Percentiles rank a stretch among this genome's conserved stretches.
Evolutionary conservation across 108 stramenopile species (phyloP).

Genomic region (Bacterosira constricta): DNA sequence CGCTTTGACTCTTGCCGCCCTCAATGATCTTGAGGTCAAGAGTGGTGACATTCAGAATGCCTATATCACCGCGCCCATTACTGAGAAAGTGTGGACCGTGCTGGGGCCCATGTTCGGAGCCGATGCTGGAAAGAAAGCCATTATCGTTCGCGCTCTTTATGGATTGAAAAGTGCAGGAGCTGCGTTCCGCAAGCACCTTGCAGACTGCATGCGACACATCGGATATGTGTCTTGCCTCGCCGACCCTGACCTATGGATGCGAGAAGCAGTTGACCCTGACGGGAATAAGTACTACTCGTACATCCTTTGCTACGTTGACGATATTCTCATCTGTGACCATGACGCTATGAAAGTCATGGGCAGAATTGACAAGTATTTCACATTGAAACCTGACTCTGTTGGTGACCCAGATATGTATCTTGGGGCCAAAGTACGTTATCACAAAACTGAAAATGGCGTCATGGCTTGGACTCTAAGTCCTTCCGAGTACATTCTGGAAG

Average conservation of each 20-base stretch:
- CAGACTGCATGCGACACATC: slow-evolving; percentile 31
- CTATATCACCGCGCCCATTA: too few relatives aligned
- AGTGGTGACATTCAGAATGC: slow-evolving; percentile 50
- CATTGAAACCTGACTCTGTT: slow-evolving; percentile 17
- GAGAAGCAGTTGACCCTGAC: not conserved
- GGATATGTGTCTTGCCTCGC: slow-evolving; percentile 23
- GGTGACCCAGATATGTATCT: slow-evolving; percentile 40
- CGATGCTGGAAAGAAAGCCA: not conserved
- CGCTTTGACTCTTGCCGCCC: slow-evolving; percentile 49
- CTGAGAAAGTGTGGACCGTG: too few relatives aligned
- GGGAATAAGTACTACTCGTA: slow-evolving; percentile 38
- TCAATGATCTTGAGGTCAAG: slow-evolving; percentile 31
- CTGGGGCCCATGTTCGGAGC: slow-evolving; percentile 41
- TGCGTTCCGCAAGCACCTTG: slow-evolving; percentile 11
- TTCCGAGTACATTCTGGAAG: slow-evolving; percentile 11
- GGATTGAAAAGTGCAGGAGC: too few relatives aligned
- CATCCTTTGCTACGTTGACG: slow-evolving; percentile 29
- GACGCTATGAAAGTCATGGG: slow-evolving; percentile 11
- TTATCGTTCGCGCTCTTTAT: slow-evolving; percentile 41
- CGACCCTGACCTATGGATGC: slow-evolving; percentile 52
- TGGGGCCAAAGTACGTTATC: slow-evolving; percentile 17
- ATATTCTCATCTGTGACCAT: too few relatives aligned
- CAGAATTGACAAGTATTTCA: not conserved
- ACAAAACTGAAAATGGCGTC: slow-evolving; percentile 10
- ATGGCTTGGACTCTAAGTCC: slow-evolving; percentile 13